Evolutionary conservation across 768 basidiomycete genomes (phyloP).

Genomic region (Mycena crocata): DNA sequence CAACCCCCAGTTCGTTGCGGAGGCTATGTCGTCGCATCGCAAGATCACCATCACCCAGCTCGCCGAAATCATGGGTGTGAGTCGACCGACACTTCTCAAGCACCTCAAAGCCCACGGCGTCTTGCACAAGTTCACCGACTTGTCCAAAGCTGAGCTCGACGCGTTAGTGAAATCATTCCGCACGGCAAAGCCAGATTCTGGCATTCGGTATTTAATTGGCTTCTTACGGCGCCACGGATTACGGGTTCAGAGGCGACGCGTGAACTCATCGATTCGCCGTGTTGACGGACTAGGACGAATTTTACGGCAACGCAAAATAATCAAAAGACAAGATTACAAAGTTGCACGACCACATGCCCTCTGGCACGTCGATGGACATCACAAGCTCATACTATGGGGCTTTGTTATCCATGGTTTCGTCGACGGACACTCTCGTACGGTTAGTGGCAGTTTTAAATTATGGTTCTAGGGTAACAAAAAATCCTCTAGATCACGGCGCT

Average conservation of each 20-base stretch:
- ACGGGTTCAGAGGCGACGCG: slow-evolving; percentile 30
- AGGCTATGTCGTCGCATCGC: background rate
- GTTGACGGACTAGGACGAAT: slow-evolving; percentile 37
- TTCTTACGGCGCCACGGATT: slow-evolving; percentile 35
- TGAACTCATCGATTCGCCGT: slow-evolving; percentile 29
- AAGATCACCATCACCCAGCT: background rate
- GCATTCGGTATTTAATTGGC: slow-evolving; percentile 39
- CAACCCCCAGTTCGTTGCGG: background rate
- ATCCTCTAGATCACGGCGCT: too few species aligned
- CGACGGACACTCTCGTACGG: slow-evolving; percentile 45
- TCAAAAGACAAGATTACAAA: slow-evolving; percentile 30
- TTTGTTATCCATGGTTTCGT: slow-evolving; percentile 42
- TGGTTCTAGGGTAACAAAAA: background rate
- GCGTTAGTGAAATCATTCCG: background rate
- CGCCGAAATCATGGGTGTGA: background rate
- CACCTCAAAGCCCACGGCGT: background rate
- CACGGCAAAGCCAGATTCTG: slow-evolving; percentile 19
- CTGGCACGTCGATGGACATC: slow-evolving; percentile 42
- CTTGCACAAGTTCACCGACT: background rate
- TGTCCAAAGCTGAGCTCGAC: slow-evolving; percentile 1
- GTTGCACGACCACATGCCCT: slow-evolving; percentile 34
- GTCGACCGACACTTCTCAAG: background rate
- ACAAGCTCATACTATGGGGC: too few species aligned
- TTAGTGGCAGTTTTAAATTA: slow-evolving; percentile 17
- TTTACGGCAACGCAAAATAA: slow-evolving; percentile 25